A percentile compares a stretch with the other conserved stretches of the same genome.
Evolutionary conservation across 2,329 filamentous ascomycete genomes (phyloP).

Genomic region (Beauveria sp.): DNA sequence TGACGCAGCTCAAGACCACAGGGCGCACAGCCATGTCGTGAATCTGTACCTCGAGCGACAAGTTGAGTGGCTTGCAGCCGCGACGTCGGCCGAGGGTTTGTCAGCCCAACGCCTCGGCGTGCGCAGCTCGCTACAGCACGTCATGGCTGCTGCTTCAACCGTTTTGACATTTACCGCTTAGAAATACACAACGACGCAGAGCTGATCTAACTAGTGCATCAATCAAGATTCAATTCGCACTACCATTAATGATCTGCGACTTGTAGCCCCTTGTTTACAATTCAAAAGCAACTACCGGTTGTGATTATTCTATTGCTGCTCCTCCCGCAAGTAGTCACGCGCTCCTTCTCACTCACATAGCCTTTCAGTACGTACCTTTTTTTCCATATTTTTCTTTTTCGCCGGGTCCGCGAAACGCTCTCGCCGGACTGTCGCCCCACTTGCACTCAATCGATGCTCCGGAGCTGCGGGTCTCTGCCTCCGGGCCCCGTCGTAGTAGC

Average conservation of each 20-base stretch:
- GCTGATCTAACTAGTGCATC: neutral
- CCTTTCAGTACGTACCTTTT: neutral
- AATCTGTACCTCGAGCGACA: neutral
- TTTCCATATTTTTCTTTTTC: no score
- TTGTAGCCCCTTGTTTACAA: neutral
- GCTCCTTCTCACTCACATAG: neutral
- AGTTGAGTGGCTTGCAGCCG: neutral
- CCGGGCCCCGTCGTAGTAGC: neutral
- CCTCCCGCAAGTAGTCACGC: neutral
- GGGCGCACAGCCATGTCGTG: conserved; percentile 1
- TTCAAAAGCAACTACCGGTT: neutral
- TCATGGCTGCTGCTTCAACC: neutral
- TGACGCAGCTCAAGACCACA: neutral
- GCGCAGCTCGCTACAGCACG: neutral
- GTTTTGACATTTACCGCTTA: neutral
- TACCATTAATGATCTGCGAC: neutral
- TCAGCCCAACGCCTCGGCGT: neutral
- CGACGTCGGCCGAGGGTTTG: neutral
- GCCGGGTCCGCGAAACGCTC: neutral
- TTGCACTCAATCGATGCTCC: neutral
- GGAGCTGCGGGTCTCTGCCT: conserved; percentile 5
- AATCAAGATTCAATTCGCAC: neutral
- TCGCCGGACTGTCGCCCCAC: conserved; percentile 5
- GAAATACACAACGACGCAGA: neutral
- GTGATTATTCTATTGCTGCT: neutral